A percentile compares a stretch with the other conserved stretches of the same genome.
phyloP scores from a whole-genome alignment of 805 yeast genomes.

The Metschnikowia reukaufii region DNA sequence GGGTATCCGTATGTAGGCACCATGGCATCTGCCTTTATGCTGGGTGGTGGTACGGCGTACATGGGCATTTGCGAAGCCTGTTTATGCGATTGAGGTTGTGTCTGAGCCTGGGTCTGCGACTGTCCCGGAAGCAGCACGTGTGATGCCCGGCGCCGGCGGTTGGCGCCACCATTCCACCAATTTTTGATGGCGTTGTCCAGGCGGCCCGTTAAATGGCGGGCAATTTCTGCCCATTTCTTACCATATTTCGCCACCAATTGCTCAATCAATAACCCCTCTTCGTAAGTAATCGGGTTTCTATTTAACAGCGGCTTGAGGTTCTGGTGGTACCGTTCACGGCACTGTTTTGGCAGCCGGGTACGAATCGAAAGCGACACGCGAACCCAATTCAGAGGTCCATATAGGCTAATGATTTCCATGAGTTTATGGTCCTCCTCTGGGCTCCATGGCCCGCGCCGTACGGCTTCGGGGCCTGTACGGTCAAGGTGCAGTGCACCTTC shows the following conservation, averaged over 20 bases:
- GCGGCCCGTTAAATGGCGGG: slow-evolving; percentile 82
- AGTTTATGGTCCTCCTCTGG: slow-evolving; percentile 77
- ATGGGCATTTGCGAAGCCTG: not conserved
- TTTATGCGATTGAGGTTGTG: not conserved
- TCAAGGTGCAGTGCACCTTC: not conserved
- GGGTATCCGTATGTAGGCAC: not conserved
- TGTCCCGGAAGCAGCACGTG: slow-evolving; percentile 12
- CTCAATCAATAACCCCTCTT: slow-evolving; percentile 82
- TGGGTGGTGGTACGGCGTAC: not conserved
- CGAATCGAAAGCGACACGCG: slow-evolving; percentile 71
- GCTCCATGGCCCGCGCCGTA: slow-evolving; percentile 85
- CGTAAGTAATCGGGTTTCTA: slow-evolving; percentile 77
- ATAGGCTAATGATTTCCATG: slow-evolving; percentile 63
- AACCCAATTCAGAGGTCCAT: slow-evolving; percentile 89
- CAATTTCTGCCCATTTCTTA: slow-evolving; percentile 91
- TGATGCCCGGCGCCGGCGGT: slow-evolving; percentile 62
- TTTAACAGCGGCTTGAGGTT: slow-evolving; percentile 83
- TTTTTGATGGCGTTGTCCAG: slow-evolving; percentile 90
- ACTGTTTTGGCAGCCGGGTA: slow-evolving; percentile 85
- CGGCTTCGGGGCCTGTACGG: slow-evolving; percentile 16
- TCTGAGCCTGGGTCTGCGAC: not conserved
- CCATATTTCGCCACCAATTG: slow-evolving; percentile 76
- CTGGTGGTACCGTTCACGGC: slow-evolving; percentile 89
- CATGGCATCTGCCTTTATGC: not conserved
- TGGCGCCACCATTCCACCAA: slow-evolving; percentile 97